phyloP scores from a whole-genome alignment of 768 basidiomycete genomes.

The Lepiota venenata region DNA sequence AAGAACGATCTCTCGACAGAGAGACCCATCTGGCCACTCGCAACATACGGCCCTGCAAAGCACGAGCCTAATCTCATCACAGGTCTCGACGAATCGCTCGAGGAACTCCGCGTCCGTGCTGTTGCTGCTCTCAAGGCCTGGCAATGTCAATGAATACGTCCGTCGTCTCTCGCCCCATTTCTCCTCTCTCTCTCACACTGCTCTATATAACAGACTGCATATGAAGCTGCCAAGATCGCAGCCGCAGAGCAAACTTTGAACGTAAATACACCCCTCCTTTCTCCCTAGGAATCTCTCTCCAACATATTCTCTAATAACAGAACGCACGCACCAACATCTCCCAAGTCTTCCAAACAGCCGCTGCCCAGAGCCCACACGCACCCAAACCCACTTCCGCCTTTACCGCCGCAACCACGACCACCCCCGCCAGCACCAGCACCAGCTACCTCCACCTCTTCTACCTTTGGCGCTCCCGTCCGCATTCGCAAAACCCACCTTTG shows the following conservation, averaged over 20 bases:
- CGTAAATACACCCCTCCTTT: constrained; percentile 22
- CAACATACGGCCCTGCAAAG: constrained; percentile 77
- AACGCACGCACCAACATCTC: constrained; percentile 46
- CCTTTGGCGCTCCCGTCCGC: constrained; percentile 17
- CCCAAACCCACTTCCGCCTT: not conserved
- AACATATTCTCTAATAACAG: too few species aligned
- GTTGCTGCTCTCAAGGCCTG: constrained; percentile 48
- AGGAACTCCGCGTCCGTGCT: constrained; percentile 75
- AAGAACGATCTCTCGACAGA: constrained; percentile 65
- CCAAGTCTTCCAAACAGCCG: constrained; percentile 41
- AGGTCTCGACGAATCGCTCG: constrained; percentile 69
- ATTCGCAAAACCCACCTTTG: constrained; percentile 19
- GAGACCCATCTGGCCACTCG: constrained; percentile 76
- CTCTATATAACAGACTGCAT: constrained; percentile 41
- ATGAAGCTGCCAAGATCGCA: constrained; percentile 53
- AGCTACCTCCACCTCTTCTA: constrained; percentile 10
- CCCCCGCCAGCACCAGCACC: not conserved
- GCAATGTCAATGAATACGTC: constrained; percentile 67
- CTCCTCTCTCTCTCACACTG: not conserved
- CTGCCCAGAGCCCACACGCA: constrained; percentile 14
- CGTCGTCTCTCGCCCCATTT: constrained; percentile 22
- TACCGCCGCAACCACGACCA: not conserved
- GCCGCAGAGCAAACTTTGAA: constrained; percentile 47
- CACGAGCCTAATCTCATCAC: constrained; percentile 61
- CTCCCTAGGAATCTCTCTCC: not conserved